phyloP scores from a whole-genome alignment of 495 filamentous ascomycete species.

The Aspergillus taichungensis region DNA sequence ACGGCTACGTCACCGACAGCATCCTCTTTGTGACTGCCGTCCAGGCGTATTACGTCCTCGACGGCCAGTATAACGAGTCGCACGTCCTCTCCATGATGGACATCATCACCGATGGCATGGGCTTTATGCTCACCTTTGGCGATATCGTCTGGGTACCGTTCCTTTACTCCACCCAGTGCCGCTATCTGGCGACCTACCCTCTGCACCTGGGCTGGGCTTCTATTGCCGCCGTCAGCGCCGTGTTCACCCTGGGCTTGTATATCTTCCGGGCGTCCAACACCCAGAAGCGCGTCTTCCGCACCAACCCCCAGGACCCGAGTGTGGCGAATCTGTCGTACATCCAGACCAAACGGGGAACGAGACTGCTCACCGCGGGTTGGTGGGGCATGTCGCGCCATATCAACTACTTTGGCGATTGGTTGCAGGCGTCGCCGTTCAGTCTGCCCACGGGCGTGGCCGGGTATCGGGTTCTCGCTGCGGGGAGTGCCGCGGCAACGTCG shows the following conservation, averaged over 20 bases:
- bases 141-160: slow-evolving; percentile 85
- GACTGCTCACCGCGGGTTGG: slow-evolving; percentile 72
- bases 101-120: slow-evolving; percentile 79
- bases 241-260: slow-evolving; percentile 58
- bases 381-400: slow-evolving; percentile 81
- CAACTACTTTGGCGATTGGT: slow-evolving; percentile 87
- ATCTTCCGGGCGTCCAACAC: slow-evolving; percentile 78
- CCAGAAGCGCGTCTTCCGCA: slow-evolving; percentile 79
- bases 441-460: slow-evolving; percentile 75
- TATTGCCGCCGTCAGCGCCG: slow-evolving; percentile 43
- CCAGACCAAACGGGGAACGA: slow-evolving; percentile 64
- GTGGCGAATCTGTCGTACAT: slow-evolving; percentile 67
- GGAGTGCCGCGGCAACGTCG: slow-evolving; percentile 36
- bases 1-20: slow-evolving; percentile 67
- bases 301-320: slow-evolving; percentile 61
- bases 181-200: slow-evolving; percentile 70
- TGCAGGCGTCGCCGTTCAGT: slow-evolving; percentile 74
- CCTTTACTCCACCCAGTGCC: slow-evolving; percentile 65
- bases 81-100: slow-evolving; percentile 83
- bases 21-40: slow-evolving; percentile 65
- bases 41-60: slow-evolving; percentile 69
- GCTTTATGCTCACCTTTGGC: slow-evolving; percentile 81
- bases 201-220: slow-evolving; percentile 56
- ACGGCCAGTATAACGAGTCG: slow-evolving; percentile 67
- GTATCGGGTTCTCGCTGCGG: slow-evolving; percentile 40